A percentile compares a stretch with the other conserved stretches of the same genome.
Conservation (phyloP, 768 basidiomycete species). For the Hygrophorus pudorinus region DNA sequence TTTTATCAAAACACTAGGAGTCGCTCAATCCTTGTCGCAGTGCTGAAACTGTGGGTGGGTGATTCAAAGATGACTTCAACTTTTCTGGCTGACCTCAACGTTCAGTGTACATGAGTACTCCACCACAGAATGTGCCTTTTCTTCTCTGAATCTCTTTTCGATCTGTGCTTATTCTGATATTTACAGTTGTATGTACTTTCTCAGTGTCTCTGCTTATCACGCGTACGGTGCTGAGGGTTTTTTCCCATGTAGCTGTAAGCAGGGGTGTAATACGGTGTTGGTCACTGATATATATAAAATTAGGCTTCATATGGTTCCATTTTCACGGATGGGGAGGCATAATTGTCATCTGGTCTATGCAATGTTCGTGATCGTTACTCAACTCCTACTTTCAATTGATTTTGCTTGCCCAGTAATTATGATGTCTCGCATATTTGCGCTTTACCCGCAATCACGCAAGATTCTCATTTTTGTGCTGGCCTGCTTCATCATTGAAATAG, state of each 20-base stretch:
- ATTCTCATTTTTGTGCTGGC: conserved; percentile 9
- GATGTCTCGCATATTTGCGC: conserved; percentile 18
- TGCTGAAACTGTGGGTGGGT: conserved; percentile 8
- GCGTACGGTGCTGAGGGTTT: background rate
- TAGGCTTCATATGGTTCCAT: conserved; percentile 15
- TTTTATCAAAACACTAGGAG: background rate
- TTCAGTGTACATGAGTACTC: background rate
- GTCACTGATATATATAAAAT: background rate
- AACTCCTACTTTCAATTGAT: background rate
- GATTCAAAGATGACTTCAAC: background rate
- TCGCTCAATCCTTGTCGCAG: conserved; percentile 4
- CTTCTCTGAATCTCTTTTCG: background rate
- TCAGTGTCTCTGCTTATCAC: background rate
- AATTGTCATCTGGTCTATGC: conserved; percentile 18
- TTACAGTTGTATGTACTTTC: conserved; percentile 12
- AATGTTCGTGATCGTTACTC: conserved; percentile 12
- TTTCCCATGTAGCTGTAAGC: conserved; percentile 2
- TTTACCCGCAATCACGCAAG: conserved; percentile 8
- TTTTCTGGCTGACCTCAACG: background rate
- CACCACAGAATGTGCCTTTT: background rate
- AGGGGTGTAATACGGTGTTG: background rate
- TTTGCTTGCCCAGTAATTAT: conserved; percentile 13
- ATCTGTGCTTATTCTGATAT: background rate
- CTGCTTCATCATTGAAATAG: conserved; percentile 12
- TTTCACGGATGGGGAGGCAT: conserved; percentile 14